Percentiles rank a stretch among this genome's conserved stretches.
Evolutionary conservation across 169 alveolate genomes (phyloP).

Genomic region (Eimeria zaria): DNA sequence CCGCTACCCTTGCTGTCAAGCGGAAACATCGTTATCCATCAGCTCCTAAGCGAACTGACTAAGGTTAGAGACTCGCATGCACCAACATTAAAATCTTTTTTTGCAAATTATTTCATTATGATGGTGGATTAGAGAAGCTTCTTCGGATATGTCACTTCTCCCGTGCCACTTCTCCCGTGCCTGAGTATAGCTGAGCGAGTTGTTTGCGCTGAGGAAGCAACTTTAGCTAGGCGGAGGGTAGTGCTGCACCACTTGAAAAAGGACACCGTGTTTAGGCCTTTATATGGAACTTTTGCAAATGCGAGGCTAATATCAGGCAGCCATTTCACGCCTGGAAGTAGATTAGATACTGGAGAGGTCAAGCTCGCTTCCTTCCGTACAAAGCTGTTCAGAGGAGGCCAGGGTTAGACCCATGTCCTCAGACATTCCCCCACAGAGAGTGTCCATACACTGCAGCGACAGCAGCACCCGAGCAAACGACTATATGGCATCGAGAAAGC

Average conservation of each 20-base stretch:
- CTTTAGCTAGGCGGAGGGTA: background rate
- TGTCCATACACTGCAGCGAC: slow-evolving; percentile 41
- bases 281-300: background rate
- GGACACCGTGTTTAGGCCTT: background rate
- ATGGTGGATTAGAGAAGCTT: too few species aligned
- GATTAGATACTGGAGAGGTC: background rate
- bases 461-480: background rate
- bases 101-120: background rate
- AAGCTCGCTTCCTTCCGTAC: slow-evolving; percentile 70
- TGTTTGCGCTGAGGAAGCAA: background rate
- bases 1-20: background rate
- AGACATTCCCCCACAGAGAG: slow-evolving; percentile 55
- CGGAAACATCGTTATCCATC: background rate
- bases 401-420: slow-evolving; percentile 71
- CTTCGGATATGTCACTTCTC: background rate
- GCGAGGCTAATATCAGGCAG: background rate
- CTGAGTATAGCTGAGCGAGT: background rate
- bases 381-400: slow-evolving; percentile 67
- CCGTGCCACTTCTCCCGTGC: too few species aligned
- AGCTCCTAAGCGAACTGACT: background rate
- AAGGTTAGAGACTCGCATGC: background rate
- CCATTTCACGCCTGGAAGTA: background rate
- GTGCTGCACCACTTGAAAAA: background rate
- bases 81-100: background rate
- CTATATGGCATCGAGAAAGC: background rate